phyloP scores from a whole-genome alignment of 352 stramenopile genomes.

The Globisporangium mamillatum region DNA sequence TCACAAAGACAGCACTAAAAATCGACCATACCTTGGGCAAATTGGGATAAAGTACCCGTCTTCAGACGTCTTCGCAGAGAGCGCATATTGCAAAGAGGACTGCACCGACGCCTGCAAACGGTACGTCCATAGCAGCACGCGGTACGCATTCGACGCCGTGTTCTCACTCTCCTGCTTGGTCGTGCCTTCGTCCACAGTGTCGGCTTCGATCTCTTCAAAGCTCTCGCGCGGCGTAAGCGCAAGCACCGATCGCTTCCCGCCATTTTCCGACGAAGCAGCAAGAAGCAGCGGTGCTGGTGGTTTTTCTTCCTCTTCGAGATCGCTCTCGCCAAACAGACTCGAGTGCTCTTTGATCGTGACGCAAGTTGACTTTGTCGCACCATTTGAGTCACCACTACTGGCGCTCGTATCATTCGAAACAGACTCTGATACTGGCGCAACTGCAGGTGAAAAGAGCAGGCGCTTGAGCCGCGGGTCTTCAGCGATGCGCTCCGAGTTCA shows the following conservation, averaged over 20 bases:
- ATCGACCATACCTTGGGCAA: conserved; percentile 45
- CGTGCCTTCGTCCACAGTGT: conserved; percentile 37
- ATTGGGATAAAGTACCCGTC: conserved; percentile 83
- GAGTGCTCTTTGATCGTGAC: conserved; percentile 16
- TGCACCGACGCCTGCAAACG: conserved; percentile 73
- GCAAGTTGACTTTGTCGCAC: neutral
- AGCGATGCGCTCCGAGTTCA: conserved; percentile 86
- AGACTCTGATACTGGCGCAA: conserved; percentile 21
- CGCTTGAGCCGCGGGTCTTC: conserved; percentile 78
- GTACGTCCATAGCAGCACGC: conserved; percentile 78
- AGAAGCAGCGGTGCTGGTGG: conserved; percentile 20
- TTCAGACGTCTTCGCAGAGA: conserved; percentile 78
- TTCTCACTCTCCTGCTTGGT: conserved; percentile 80
- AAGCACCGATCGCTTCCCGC: neutral
- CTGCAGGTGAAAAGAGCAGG: conserved; percentile 41
- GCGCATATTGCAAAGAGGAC: conserved; percentile 65
- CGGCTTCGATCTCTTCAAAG: conserved; percentile 70
- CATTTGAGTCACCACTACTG: neutral
- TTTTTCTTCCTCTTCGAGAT: conserved; percentile 33
- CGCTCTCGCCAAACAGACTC: conserved; percentile 22
- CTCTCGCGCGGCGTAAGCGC: conserved; percentile 42
- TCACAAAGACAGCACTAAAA: neutral
- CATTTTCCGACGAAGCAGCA: neutral
- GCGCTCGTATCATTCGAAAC: neutral
- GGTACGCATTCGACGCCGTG: conserved; percentile 60